Conservation (phyloP, 2,329 filamentous ascomycete species). For the Phyllosticta capitalensis region DNA sequence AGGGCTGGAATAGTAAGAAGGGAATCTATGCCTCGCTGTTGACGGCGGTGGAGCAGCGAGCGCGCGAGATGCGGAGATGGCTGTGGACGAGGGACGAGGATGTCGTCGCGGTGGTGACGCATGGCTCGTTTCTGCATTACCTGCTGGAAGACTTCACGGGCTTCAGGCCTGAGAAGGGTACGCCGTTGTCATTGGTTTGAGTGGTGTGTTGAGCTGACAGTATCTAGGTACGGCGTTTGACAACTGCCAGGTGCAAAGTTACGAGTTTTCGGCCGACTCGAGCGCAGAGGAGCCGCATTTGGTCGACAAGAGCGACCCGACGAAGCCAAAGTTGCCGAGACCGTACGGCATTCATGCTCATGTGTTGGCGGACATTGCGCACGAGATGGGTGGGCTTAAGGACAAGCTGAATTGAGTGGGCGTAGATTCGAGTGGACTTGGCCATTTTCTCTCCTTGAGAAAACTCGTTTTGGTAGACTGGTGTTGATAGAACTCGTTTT, state of each 20-base stretch:
- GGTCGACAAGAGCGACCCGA: slow-evolving; percentile 15
- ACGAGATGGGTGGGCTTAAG: not conserved
- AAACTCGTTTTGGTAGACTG: not conserved
- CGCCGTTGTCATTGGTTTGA: slow-evolving; percentile 8
- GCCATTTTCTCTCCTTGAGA: no score
- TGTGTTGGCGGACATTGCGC: not conserved
- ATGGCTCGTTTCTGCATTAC: slow-evolving; percentile 78
- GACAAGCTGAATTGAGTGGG: not conserved
- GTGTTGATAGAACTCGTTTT: not conserved
- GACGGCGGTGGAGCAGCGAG: slow-evolving; percentile 21
- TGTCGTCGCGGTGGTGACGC: slow-evolving; percentile 68
- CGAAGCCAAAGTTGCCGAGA: not conserved
- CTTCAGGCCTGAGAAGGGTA: slow-evolving; percentile 38
- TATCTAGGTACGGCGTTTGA: slow-evolving; percentile 18
- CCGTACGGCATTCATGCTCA: not conserved
- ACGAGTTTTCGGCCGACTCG: slow-evolving; percentile 20
- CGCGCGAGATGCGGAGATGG: slow-evolving; percentile 38
- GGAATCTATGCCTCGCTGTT: slow-evolving; percentile 24
- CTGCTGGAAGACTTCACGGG: slow-evolving; percentile 73
- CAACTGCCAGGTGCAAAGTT: slow-evolving; percentile 27
- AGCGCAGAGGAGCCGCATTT: slow-evolving; percentile 22
- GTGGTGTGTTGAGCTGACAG: not conserved
- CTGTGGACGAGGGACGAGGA: slow-evolving; percentile 46
- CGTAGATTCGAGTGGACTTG: not conserved
- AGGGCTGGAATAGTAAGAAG: slow-evolving; percentile 60